Evolutionary conservation across 176 grass and related monocot species (phyloP), one percentile per base, ranked within the genome.

Genomic region (Stipa capillata): DNA sequence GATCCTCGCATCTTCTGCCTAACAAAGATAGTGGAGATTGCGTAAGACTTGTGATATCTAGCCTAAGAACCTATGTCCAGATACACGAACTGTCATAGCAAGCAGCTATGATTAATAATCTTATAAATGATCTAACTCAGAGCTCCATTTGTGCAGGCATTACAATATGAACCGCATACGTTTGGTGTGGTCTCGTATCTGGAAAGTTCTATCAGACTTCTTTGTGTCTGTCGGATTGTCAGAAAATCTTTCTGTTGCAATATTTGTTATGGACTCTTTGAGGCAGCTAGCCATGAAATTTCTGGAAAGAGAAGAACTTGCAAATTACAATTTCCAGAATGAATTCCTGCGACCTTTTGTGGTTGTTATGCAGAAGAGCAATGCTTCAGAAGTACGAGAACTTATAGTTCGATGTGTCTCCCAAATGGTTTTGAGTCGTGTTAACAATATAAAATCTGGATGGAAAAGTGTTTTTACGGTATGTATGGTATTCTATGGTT

Each of bases 261-360:
- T 99, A 78, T 99, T 99, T 81, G 96, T 93, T 40, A 99, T 99
- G 96, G 96, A 99, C 83, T 99, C 96, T 25, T 85, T 95, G 84
- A 85, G 96, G 83, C 92, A 99, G 79, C 82, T 99, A 49, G 83
- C 96, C 7, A 99, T 99, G 96, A 99, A 99, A 72, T 99, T 99
- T 79, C 80, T 99, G 31, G 92, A 99, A 79, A 83, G 96, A 78
- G 92, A 99, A 34, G 96, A 99, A 73, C 84, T 99, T 61, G 92
- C 96, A 70, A 99, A 99, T 83, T 99, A 99, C 74, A 99, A 99
- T 83, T 99, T 99, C 68, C 96, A 99, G 54, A 99, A 99, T 87
- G 96, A 99, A 85, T 95, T 95, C 73, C 49, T 99, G 81, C 89
- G 76, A 69, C 96, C 96, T 74, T 99, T 99, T 89, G 96, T 85